Conservation (phyloP, 208 protist genomes). For the Trypanosoma melophagium region DNA sequence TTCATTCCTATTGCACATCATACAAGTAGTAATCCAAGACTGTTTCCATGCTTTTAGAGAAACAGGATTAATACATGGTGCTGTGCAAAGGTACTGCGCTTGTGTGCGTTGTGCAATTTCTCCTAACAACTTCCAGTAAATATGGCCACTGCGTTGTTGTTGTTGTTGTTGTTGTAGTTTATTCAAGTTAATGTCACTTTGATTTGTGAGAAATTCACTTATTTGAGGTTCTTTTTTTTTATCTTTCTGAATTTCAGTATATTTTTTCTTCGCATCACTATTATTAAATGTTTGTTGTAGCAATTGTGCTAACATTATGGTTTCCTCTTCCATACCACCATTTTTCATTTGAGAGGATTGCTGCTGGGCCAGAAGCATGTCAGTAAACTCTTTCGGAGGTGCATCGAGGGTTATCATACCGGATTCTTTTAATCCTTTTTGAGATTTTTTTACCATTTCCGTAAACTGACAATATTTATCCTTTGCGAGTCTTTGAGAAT, state of each 20-base stretch:
- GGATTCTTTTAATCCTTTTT: not conserved
- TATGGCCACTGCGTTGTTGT: too few relatives aligned
- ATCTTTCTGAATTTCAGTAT: not conserved
- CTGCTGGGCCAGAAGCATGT: not conserved
- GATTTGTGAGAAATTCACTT: not conserved
- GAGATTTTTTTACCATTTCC: not conserved
- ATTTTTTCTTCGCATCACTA: not conserved
- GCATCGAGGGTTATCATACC: not conserved
- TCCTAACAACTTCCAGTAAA: slow-evolving; percentile 1
- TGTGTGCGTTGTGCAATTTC: slow-evolving; percentile 2
- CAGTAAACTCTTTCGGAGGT: slow-evolving; percentile 6
- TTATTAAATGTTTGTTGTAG: not conserved
- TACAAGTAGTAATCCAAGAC: not conserved
- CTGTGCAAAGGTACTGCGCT: slow-evolving; percentile 10
- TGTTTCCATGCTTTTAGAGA: slow-evolving; percentile 4
- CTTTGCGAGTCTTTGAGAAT: not conserved
- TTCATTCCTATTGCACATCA: not conserved
- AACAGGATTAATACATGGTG: slow-evolving; percentile 3
- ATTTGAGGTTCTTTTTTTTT: not conserved
- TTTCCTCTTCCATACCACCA: not conserved
- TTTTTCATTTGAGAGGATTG: not conserved
- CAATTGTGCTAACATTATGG: slow-evolving; percentile 7
- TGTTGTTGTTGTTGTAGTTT: too few relatives aligned
- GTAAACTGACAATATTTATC: not conserved
- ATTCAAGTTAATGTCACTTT: not conserved